Base-by-base conservation (phyloP, 257 asterid genomes). In the Solanum sparsipilum region DNA sequence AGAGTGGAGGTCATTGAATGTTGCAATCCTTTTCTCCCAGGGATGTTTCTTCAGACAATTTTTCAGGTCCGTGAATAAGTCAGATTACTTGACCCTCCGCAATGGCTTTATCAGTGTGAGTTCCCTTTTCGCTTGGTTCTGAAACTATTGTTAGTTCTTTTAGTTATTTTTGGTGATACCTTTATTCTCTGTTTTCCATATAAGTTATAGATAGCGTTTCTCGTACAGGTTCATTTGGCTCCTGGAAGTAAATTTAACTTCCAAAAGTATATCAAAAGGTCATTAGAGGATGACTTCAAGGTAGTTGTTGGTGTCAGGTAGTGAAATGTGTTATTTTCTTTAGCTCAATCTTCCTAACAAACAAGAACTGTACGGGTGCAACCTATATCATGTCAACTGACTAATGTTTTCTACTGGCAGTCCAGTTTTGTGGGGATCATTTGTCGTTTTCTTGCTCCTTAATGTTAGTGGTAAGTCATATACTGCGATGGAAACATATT, bases 21-120 rank as follows among this genome's bases (percentile, higher is more conserved):
- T 29, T 31, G 44, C 44, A 82, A 48, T 48, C 90, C 63, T 48
- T 85, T 83, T 87, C 73, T 15, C 70, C 89, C 96, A 97, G 99
- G 99, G 98, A 71, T 97, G 99, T 91, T 96, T 97, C 90, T 92
- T 93, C 74, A 93, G 98, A 84, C 99, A 97, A 89, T 97, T 97
- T 89, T 94, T 94, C 89, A 92, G 87, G 89, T 97, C 99, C 1
- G 99, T 97, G 48, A 94, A 88, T 91, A 97, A 91, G 91, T 92
- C 98, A 44, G 99, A 97, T 92, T 97, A 97, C 92, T 73, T 96
- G 93, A 96, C 99, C 84, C 88, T 97, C 87, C 98, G 99, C 38
- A 94, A 87, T 39, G 89, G 89, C 31, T 87, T 87, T 65, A 87
- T 87, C 86, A 78, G 21, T 79, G 89, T 87, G 67, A 87, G 89